Base-by-base conservation (phyloP, 495 filamentous ascomycete species). In the Penicillium soppii region DNA sequence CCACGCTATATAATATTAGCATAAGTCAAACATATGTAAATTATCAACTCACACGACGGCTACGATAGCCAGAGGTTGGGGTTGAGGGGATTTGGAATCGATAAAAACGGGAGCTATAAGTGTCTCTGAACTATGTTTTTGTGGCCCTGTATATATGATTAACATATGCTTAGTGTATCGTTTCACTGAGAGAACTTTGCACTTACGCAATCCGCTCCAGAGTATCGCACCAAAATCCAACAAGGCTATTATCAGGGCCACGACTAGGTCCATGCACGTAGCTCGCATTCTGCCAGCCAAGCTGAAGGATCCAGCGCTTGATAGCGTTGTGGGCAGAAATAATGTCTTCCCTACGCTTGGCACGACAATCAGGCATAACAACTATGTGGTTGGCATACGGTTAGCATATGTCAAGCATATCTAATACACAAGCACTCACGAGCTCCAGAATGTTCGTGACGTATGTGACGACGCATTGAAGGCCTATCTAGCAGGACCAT, bases 391-490 rank as follows among this genome's bases (percentile, higher is more conserved):
- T 19, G 33, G 25, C 5, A 45, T 15, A 33, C 21, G 5, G 13
- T 19, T 29, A 52, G 17, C 16, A 32, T 40, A 40, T 32, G 4
- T 10, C n/a, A 2, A 37, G 12, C 13, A 27, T 44, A 52, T 32
- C 25, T 17, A 12, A 13, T 50, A 3, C 6, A 35, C 16, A 32
- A 12, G 23, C 15, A 46, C 42, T 44, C 5, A 38, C 49, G 8
- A 13, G 49, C 49, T 29, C 40, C 21, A 43, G 49, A 29, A 25
- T 52, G 30, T 15, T 44, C 29, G 1, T 37, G 8, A 3, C 49
- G 49, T 7, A 52, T 19, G 10, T 52, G 22, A 10, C 38, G 30
- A 12, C 40, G 30, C 8, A 52, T n/a, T 5, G 29, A 20, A 22
- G 33, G 22, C 15, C n/a, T 23, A 13, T 44, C 40, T 21, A 21